phyloP scores from a whole-genome alignment of 192 early-diverging fungal species.

The Radiomyces spectabilis region DNA sequence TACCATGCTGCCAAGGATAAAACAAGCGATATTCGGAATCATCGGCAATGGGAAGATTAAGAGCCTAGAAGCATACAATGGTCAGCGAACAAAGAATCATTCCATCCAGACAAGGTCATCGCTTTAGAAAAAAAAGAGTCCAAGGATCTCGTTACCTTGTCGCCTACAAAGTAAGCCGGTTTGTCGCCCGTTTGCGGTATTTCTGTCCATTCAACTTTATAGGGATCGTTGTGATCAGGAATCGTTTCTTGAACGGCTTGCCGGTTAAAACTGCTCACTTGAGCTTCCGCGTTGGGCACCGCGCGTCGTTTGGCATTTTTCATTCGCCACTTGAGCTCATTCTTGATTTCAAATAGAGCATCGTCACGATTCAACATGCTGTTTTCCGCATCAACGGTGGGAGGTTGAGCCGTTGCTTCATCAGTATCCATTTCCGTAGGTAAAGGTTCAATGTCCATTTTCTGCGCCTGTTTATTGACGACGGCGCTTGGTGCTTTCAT shows the following conservation, averaged over 20 bases:
- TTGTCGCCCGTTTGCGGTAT: conserved; percentile 32
- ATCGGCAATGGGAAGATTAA: conserved; percentile 34
- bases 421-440: conserved; percentile 24
- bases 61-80: conserved; percentile 25
- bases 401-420: conserved; percentile 5
- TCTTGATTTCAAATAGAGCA: conserved; percentile 45
- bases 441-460: conserved; percentile 5
- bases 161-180: conserved; percentile 39
- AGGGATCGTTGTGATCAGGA: conserved; percentile 87
- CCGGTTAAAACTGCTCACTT: conserved; percentile 68
- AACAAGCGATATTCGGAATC: conserved; percentile 40
- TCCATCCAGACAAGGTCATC: neutral
- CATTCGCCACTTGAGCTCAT: conserved; percentile 71
- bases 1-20: conserved; percentile 76
- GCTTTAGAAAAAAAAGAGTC: neutral
- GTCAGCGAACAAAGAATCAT: neutral
- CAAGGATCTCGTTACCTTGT: conserved; percentile 40
- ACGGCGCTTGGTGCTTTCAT: conserved; percentile 11
- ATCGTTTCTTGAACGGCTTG: conserved; percentile 58
- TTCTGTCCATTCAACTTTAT: conserved; percentile 80
- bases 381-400: no score
- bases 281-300: conserved; percentile 64
- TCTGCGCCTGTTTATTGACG: neutral
- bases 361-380: neutral
- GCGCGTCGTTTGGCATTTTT: conserved; percentile 73